These are phyloP conservation scores for Paspalum vaginatum DNA, from an alignment of 176 grass and related monocot species.

Conservation along the genomic window DNA sequence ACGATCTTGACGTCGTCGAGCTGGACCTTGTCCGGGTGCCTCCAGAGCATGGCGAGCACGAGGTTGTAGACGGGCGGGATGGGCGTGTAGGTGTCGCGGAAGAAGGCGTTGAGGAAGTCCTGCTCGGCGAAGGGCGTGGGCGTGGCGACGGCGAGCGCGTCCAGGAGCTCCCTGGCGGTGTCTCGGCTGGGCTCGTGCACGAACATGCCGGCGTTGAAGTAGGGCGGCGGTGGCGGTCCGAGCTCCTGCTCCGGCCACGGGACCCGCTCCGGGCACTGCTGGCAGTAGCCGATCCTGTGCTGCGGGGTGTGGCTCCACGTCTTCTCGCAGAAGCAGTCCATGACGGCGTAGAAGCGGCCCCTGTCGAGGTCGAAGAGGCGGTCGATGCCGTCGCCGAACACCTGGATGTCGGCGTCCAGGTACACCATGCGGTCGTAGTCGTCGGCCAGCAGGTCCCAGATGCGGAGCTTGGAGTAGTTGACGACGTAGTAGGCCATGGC, in stretches of 20 bases:
- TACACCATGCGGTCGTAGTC: conserved; percentile 82
- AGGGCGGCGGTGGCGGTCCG: conserved; percentile 57
- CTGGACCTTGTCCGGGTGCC: conserved; percentile 70
- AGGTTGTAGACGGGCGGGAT: conserved; percentile 73
- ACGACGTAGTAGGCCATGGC: conserved; percentile 94
- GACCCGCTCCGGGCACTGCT: conserved; percentile 63
- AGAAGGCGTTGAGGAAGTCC: conserved; percentile 91
- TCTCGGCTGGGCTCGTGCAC: conserved; percentile 60
- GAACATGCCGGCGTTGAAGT: conserved; percentile 96
- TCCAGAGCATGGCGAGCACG: conserved; percentile 85
- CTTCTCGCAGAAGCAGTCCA: conserved; percentile 96
- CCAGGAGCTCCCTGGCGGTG: conserved; percentile 50
- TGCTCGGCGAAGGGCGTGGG: conserved; percentile 80
- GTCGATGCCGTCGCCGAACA: conserved; percentile 74
- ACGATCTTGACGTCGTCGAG: conserved; percentile 78
- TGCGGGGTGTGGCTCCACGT: conserved; percentile 84
- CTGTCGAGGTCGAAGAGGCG: conserved; percentile 58
- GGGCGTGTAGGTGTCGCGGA: conserved; percentile 57
- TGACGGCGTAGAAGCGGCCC: conserved; percentile 63
- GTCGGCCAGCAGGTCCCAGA: conserved; percentile 80
- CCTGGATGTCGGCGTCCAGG: conserved; percentile 79
- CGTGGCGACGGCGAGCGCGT: conserved; percentile 40
- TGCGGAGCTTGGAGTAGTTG: conserved; percentile 97
- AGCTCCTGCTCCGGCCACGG: conserved; percentile 51
- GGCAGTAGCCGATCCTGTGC: conserved; percentile 76